A percentile compares a stretch with the other conserved stretches of the same genome.
Evolutionary conservation across 2,329 filamentous ascomycete genomes (phyloP).

Genomic region (Paraphaeosphaeria minitans): DNA sequence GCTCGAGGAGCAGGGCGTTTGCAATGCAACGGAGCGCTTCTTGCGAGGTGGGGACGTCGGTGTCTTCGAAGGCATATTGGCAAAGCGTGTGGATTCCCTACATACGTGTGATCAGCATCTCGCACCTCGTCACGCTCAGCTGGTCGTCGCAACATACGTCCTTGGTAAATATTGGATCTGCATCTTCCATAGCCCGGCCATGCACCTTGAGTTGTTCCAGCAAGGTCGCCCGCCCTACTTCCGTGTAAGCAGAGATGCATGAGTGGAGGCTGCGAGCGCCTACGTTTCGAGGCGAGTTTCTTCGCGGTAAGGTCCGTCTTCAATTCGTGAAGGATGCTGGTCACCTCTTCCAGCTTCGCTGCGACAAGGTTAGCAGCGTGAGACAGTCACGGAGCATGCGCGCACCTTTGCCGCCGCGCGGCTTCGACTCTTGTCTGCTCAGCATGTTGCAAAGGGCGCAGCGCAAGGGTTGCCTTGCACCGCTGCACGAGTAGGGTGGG

Average conservation of each 20-base stretch:
- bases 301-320: conserved; percentile 65
- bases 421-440: conserved; percentile 16
- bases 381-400: not conserved
- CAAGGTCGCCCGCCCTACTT: conserved; percentile 64
- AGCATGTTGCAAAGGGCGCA: conserved; percentile 17
- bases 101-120: conserved; percentile 15
- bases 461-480: not conserved
- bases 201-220: conserved; percentile 74
- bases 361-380: not conserved
- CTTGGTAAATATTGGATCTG: conserved; percentile 83
- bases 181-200: conserved; percentile 72
- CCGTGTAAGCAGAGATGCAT: conserved; percentile 13
- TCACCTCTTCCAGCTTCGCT: conserved; percentile 74
- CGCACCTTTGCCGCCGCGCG: conserved; percentile 29
- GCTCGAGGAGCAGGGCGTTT: conserved; percentile 77
- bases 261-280: conserved; percentile 27
- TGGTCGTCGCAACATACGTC: conserved; percentile 58
- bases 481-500: not conserved
- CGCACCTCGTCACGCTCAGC: not conserved
- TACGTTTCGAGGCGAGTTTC: conserved; percentile 65
- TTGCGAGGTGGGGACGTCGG: conserved; percentile 63
- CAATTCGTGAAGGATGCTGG: conserved; percentile 66
- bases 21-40: conserved; percentile 83
- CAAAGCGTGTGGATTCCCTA: conserved; percentile 78
- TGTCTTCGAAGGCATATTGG: conserved; percentile 73